Base-by-base conservation (phyloP, 441 rosid genomes). In the Omphalea diandra region DNA sequence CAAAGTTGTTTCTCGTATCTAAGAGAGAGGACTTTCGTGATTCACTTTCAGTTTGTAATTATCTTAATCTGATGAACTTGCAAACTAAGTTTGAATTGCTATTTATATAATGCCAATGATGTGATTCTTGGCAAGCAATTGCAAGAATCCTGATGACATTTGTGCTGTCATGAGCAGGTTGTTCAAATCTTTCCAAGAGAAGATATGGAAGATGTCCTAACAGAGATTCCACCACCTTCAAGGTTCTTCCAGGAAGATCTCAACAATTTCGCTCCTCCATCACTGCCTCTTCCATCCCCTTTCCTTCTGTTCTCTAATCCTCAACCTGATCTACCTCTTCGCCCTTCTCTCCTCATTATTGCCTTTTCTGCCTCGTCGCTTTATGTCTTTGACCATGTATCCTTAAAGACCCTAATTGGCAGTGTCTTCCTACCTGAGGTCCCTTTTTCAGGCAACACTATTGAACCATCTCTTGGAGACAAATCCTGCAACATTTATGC, bases 201-300 rank as follows among this genome's bases (percentile, higher is more conserved):
- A 80, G 76, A 52, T 63, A 94, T 95, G 99, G 99, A 89, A 85
- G 97, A 93, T 81, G 87, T 90, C 12, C 81, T 95, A 27, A 93
- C 97, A 0, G 97, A 95, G 83, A 82, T 88, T 40, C 96, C 99
- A 26, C 98, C 96, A 52, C 98, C 99, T 68, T 90, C 99, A 50
- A 88, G 98, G 81, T 93, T 95, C 82, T 85, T 89, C 56, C 89
- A 86, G 85, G 99, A 95, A 72, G 99, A 95, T 76, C 96, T 95
- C 35, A 89, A 89, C 87, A 95, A 87, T 81, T 95, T 93, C 67
- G 52, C 85, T 8, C 67, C 77, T 17, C 86, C 87, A 26, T 79
- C 79, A 0, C 83, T 80, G 9, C 73, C 88, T 32, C 81, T 87
- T 73, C 92, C 98, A 0, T 79, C 83, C 50, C 98, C 99, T 14